Base-by-base conservation (phyloP, 805 yeast species). In the Cyberlindnera saturnus region DNA sequence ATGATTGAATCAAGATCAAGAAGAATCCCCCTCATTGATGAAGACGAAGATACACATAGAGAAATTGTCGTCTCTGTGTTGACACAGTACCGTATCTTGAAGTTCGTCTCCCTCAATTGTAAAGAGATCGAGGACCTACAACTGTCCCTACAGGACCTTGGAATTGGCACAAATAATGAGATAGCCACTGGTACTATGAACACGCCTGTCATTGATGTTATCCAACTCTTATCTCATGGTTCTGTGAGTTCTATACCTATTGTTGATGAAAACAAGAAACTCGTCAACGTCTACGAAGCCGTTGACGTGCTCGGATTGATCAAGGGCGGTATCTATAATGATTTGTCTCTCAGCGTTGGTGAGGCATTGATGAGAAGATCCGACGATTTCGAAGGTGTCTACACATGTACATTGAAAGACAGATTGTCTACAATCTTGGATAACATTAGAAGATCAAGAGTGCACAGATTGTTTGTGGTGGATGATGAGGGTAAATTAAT, bases 331-430 rank as follows among this genome's bases (percentile, higher is more conserved):
- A 81, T 89, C 59, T 89, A 91, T 59, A 84, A 89, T 32, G 98
- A 93, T 63, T 69, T 91, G 48, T 84, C 89, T 33, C 70, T 93
- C 52, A 82, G 91, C 45, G 96, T 93, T 4, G 99, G 99, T 3
- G 97, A 93, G 63, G 98, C 98, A 0, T 70, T 93, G 41, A 79
- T 93, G 80, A 80, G 96, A 64, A 73, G 96, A 59, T 82, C 96
- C 4, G 96, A 90, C 53, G 97, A 93, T 61, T 93, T 91, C 56
- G 98, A 93, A 64, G 99, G 99, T 46, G 98, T 93, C 13, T 87
- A 89, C 65, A 93, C 98, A 0, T 93, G 99, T 65, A 87, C 97
- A 0, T 73, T 81, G 51, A 75, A 81, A 52, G 99, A 93, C 62
- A 75, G 90, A 49, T 69, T 93, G 45, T 83, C 91, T 48, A 87